Evolutionary conservation across 768 basidiomycete species (phyloP), one percentile per base, ranked within the genome.

Genomic region (Thelephora ganbajun): DNA sequence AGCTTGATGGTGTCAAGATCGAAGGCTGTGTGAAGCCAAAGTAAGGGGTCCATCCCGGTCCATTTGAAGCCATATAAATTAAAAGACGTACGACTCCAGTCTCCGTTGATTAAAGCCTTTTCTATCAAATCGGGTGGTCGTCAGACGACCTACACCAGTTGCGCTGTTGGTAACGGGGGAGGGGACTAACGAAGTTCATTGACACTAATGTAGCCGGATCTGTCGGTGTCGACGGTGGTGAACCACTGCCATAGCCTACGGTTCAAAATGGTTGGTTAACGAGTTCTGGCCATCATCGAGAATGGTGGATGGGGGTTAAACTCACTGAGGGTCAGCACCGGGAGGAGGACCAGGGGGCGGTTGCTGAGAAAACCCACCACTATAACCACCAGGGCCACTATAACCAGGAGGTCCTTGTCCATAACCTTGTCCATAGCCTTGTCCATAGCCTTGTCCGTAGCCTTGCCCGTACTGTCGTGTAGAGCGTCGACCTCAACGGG

Each of bases 1-100:
- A 89, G 70, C 67, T 86, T 88, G 61, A 89, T 82, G 20, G 88
- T 90, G 56, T 89, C 88, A 48, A 85, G 66, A 64, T 89, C 87
- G 57, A 90, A 90, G 5, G 80, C 85, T 86, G 47, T 6, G 34
- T 14, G 35, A 47, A 11, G 13, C 16, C 30, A 22, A 30, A 20
- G 30, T 19, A 9, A 43, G 43, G 5, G 14, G 19, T 22, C 23
- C 37, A 43, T 5, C 39, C 44, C 6, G 14, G 19, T 22, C 23
- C 37, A 43, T 5, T 36, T 43, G 11, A 23, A 33, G 19, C 13
- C 19, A 9, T 30, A 30, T 30, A 9, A 30, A 30, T 30, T 30
- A 30, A 9, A 48, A 18, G 19, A 69, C 86, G 62, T 53, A 88
- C 86, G 76, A 54, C 72, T 73, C 83, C 83, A 88, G 57, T 90